Evolutionary conservation across 805 yeast species (phyloP), one percentile per base, ranked within the genome.

Genomic region (Yarrowia sp.): DNA sequence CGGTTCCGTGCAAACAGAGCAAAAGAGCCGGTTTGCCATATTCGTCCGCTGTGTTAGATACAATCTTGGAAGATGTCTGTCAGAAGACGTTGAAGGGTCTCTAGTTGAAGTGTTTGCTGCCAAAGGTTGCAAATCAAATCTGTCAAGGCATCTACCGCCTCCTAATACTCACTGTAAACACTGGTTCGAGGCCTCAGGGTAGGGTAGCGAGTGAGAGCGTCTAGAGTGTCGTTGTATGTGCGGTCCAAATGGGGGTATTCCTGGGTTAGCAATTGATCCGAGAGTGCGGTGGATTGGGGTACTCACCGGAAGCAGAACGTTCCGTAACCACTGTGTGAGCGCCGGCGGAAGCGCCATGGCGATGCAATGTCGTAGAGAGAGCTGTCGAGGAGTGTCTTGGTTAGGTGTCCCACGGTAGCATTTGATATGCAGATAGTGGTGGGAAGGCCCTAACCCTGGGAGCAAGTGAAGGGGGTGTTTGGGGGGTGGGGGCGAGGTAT

Each of bases 171-270:
- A 74, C 76, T 83, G 72, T 81, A 84, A 1, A 86, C 85, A 64
- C 87, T 84, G 0, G 98, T 92, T 69, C 92, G 80, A 17, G 95
- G 89, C 70, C 84, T 81, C 65, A 92, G 80, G 1, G 85, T 77
- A 0, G 84, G 80, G 71, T 81, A 84, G 4, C 79, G 76, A 69
- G 80, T 82, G n/a, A 89, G 80, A 12, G 84, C 79, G 50, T 83
- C 79, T 12, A 86, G 84, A 0, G 86, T 77, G 73, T 93, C 96
- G 52, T 85, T 84, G 73, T 89, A 91, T 0, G 85, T 79, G 2
- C 83, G 71, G 67, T 85, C 83, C n/a, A 87, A 82, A 71, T 89
- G 81, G 1, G 72, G 67, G 74, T 92, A 91, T 70, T 87, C 88
- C 64, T 58, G 40, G 10, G 49, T 58, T 42, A 43, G 50, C 15